Evolutionary conservation across 1,284 basidiomycete species (phyloP).

Genomic region (Peniophora sp.): DNA sequence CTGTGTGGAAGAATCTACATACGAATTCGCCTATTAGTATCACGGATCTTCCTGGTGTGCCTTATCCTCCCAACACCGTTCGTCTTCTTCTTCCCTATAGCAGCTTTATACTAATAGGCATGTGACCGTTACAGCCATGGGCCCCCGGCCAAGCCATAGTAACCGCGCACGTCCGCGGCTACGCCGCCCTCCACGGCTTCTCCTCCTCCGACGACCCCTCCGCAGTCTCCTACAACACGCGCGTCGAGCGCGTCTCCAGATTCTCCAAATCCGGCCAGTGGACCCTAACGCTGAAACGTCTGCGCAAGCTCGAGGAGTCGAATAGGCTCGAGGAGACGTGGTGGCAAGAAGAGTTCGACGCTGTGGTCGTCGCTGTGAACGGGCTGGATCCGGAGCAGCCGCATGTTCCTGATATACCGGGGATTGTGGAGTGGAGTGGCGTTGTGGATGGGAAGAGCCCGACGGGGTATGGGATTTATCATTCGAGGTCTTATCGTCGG

Average conservation of each 20-base stretch:
- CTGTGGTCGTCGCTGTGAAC: conserved; percentile 1
- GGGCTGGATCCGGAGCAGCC: neutral
- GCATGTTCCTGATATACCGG: conserved; percentile 6
- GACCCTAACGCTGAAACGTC: conserved; percentile 15
- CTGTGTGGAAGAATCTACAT: neutral
- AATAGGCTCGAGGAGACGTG: conserved; percentile 3
- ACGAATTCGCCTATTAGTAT: conserved; percentile 7
- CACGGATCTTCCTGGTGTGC: conserved; percentile 16
- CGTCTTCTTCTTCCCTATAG: neutral
- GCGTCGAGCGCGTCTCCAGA: conserved; percentile 15
- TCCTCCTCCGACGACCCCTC: conserved; percentile 15
- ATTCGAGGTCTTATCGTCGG: conserved; percentile 5
- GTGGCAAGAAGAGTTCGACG: conserved; percentile 7
- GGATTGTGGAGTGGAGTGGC: conserved; percentile 5
- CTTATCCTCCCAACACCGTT: conserved; percentile 14
- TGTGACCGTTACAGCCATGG: conserved; percentile 10
- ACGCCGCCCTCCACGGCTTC: conserved; percentile 16
- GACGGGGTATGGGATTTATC: conserved; percentile 5
- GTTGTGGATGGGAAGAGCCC: neutral
- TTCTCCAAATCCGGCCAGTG: conserved; percentile 15
- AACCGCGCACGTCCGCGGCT: conserved; percentile 13
- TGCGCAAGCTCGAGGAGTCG: conserved; percentile 1
- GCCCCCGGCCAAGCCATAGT: neutral
- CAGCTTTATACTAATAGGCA: neutral
- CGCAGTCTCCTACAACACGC: conserved; percentile 16